phyloP scores from a whole-genome alignment of 345 rosid species.

The Arabidopsis suecica region DNA sequence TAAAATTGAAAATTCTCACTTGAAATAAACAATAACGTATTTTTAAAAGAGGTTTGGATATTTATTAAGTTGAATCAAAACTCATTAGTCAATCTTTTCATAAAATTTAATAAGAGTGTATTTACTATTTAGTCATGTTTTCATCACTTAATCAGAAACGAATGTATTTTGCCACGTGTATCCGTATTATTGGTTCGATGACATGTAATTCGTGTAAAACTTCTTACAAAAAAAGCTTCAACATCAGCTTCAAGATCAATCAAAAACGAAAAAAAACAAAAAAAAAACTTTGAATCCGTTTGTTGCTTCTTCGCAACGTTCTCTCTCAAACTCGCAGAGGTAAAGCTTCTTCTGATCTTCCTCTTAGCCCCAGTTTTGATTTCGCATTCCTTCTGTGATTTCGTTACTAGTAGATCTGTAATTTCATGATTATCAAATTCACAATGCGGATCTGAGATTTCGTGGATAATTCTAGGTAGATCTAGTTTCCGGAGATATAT shows the following conservation, averaged over 20 bases:
- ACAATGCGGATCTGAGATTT: slow-evolving; percentile 25
- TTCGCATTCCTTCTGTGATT: background rate
- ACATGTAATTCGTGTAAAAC: slow-evolving; percentile 21
- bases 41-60: too few species aligned
- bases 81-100: background rate
- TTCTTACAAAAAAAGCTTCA: slow-evolving; percentile 12
- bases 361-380: background rate
- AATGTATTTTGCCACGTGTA: slow-evolving; percentile 12
- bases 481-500: slow-evolving; percentile 4
- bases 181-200: background rate
- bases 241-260: background rate
- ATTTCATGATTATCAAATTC: background rate
- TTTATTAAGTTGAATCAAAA: too few species aligned
- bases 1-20: too few species aligned
- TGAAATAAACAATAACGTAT: too few species aligned
- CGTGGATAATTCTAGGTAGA: background rate
- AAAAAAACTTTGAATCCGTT: background rate
- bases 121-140: background rate
- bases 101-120: background rate
- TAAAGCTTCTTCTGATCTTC: slow-evolving; percentile 10
- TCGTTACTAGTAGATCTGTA: background rate
- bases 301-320: background rate
- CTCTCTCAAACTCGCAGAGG: slow-evolving; percentile 28
- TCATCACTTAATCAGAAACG: background rate
- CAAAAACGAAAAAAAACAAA: background rate